These are phyloP conservation scores for Xylaria nigripes DNA, from an alignment of 495 filamentous ascomycete genomes.

Conservation along the genomic window DNA sequence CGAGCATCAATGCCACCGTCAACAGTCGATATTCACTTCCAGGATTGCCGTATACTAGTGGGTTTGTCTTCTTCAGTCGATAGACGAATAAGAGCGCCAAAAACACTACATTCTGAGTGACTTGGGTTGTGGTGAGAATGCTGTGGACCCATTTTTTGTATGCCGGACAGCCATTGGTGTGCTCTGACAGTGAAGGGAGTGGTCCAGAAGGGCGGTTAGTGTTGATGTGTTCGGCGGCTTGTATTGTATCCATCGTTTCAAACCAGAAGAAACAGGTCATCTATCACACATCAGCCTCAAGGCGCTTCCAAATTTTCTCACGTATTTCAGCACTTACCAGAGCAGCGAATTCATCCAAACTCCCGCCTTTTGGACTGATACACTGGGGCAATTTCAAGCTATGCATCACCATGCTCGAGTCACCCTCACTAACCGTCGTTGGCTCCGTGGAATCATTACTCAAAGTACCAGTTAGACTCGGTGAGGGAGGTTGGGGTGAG, in stretches of 20 bases:
- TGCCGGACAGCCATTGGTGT: slow-evolving; percentile 66
- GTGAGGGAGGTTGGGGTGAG: slow-evolving; percentile 22
- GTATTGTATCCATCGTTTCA: slow-evolving; percentile 71
- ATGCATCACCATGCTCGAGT: slow-evolving; percentile 45
- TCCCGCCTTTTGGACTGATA: slow-evolving; percentile 66
- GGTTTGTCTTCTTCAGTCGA: slow-evolving; percentile 82
- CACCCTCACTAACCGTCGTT: slow-evolving; percentile 21
- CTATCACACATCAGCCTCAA: slow-evolving; percentile 35
- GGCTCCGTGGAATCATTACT: slow-evolving; percentile 18
- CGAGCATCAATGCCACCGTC: slow-evolving; percentile 94
- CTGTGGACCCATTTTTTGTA: slow-evolving; percentile 93
- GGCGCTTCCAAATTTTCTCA: background rate
- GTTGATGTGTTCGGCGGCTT: slow-evolving; percentile 60
- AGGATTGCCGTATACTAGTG: slow-evolving; percentile 75
- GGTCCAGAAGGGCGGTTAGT: slow-evolving; percentile 32
- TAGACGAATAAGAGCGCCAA: slow-evolving; percentile 90
- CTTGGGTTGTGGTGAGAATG: slow-evolving; percentile 88
- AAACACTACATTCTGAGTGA: slow-evolving; percentile 91
- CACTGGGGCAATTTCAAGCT: slow-evolving; percentile 63
- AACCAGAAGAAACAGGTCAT: slow-evolving; percentile 99
- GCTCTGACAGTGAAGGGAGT: slow-evolving; percentile 50
- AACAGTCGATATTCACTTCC: slow-evolving; percentile 95
- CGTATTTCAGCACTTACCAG: slow-evolving; percentile 47
- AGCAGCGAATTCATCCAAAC: slow-evolving; percentile 71
- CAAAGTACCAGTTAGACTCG: slow-evolving; percentile 21